Evolutionary conservation across 139 green algal species (phyloP), one percentile per base, ranked within the genome.

Genomic region (Chlamydomonas asymmetrica): DNA sequence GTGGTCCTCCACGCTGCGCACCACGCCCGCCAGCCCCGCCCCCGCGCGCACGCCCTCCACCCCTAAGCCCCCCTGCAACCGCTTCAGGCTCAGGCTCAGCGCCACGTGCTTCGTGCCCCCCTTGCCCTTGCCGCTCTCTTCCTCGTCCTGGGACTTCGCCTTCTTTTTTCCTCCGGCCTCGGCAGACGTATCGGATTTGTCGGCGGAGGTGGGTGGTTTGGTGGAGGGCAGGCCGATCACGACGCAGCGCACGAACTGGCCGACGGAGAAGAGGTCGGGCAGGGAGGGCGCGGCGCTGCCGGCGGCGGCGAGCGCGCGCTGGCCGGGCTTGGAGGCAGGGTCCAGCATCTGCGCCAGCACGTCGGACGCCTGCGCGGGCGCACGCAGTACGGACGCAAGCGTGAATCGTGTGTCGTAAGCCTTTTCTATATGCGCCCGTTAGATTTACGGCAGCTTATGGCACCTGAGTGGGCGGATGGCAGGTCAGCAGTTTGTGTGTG

Each of bases 1-100:
- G 66, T 97, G 92, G 73, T 98, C 95, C 85, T 99, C 95, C 29
- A 94, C 82, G 43, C 64, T 69, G 2, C 66, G 64, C 37, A 80
- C 41, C 13, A 43, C 68, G 27, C 61, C 59, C 18, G 37, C 49
- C 54, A 65, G 56, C 40, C 38, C 75, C 57, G 37, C 38, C 2
- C 70, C 70, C 31, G 67, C 70, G 40, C 8, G 31, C 40, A 76
- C 40, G 29, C 31, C 56, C 13, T 27, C 70, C 22, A 4, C 8
- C 1, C 71, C 79, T 27, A 90, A 34, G 39, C 43, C 69, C 13
- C 63, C 72, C 52, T 73, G 31, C 70, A 78, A 32, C 31, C 49
- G 29, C 52, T 69, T 66, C 57, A 85, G 79, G 52, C 74, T 52
- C 66, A 83, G 71, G 22, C 52, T 74, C 41, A 96, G 75, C 23